Percentiles rank a stretch among this genome's conserved stretches.
phyloP scores from a whole-genome alignment of 2,329 filamentous ascomycete species.

The Hypoxylon sp. region DNA sequence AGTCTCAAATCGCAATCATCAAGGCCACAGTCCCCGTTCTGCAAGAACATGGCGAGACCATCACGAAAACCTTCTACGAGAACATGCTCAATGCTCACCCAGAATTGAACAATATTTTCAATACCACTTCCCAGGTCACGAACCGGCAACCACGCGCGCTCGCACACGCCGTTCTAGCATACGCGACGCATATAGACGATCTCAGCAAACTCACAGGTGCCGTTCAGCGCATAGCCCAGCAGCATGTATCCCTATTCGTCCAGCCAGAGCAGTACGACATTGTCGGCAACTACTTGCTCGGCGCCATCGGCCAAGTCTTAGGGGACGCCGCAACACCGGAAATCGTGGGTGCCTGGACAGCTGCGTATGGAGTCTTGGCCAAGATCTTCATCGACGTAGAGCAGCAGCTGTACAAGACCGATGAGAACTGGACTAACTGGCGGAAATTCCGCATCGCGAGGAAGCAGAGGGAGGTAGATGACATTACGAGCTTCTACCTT shows the following conservation, averaged over 20 bases:
- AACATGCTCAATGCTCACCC: neutral
- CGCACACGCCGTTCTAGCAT: neutral
- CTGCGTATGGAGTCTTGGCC: neutral
- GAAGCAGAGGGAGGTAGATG: neutral
- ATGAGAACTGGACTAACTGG: neutral
- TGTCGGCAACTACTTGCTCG: neutral
- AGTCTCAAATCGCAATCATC: neutral
- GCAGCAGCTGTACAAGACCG: neutral
- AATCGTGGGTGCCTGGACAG: neutral
- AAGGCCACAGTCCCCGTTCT: neutral
- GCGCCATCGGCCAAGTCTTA: neutral
- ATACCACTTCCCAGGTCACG: neutral
- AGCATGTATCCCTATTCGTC: neutral
- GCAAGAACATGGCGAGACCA: neutral
- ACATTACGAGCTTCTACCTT: conserved; percentile 3
- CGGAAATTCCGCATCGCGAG: conserved; percentile 1
- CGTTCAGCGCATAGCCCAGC: neutral
- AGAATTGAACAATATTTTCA: neutral
- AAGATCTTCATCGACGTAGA: neutral
- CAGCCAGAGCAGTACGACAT: neutral
- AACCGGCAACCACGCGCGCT: neutral
- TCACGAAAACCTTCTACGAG: neutral
- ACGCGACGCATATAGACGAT: neutral
- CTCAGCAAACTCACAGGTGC: neutral
- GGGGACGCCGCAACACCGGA: neutral